Base-by-base conservation (phyloP, 2,329 filamentous ascomycete species). In the Fusarium setosum region DNA sequence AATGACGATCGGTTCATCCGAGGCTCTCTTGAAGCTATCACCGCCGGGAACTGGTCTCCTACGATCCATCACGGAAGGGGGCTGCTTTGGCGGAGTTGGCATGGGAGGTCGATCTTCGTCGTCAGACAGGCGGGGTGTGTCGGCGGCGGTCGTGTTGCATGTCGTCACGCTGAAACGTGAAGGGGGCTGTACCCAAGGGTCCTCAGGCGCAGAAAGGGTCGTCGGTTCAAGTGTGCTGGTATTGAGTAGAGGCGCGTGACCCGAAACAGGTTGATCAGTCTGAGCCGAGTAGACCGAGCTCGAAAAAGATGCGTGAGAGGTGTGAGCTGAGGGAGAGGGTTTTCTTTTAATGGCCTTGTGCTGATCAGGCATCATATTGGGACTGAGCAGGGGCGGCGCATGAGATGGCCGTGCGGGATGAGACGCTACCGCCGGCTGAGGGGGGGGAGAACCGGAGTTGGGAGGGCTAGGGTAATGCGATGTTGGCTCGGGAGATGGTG, bases 101-200 rank as follows among this genome's bases (percentile, higher is more conserved):
- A 72, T 45, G 8, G 71, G 71, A 35, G 73, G 61, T 12, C 44
- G 66, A 12, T 72, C 65, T 34, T 74, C 74, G 13, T 73, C 70
- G 4, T 52, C 48, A 21, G 65, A 67, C 40, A 68, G 65, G 29
- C 57, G 63, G 34, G 77, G 73, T 12, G 74, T 72, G 24, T 69
- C 73, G 24, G 70, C 52, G 37, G 65, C 58, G 2, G 86, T 84
- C 3, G 87, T 86, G 21, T 84, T 82, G 70, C 86, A 88, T 3
- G 88, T 90, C 8, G 86, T 89, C 63, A 86, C 80, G 75, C 88
- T 91, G 74, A 90, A 91, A 42, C 86, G 85, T 47, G 88, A 90
- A 3, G 80, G 75, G 6, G 86, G 86, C 56, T 86, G 83, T 12
- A 79, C 76, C 80, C 82, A 83, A 34, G 83, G 58, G 59, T 75